A percentile compares a stretch with the other conserved stretches of the same genome.
Evolutionary conservation across 73 alveolate genomes (phyloP).

Genomic region (Breviolum minutum): DNA sequence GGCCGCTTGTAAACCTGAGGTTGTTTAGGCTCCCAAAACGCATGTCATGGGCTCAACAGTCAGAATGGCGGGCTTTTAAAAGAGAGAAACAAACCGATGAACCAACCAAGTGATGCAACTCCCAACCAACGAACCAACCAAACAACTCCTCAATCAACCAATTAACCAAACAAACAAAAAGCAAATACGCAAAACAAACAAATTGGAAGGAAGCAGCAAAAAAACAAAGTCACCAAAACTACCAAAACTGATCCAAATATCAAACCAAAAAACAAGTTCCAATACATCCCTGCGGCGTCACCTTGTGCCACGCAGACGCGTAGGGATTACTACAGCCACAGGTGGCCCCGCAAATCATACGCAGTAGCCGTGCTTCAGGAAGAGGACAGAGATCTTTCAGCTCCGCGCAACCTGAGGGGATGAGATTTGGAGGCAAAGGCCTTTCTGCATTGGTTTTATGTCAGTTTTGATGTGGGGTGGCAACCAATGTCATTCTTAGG

Average conservation of each 20-base stretch:
- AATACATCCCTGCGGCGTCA: slow-evolving; percentile 8
- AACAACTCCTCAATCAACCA: too few relatives aligned
- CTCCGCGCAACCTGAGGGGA: slow-evolving; percentile 23
- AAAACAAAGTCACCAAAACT: not conserved
- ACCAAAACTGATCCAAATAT: not conserved
- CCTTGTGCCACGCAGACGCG: slow-evolving; percentile 45
- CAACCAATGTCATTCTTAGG: not conserved
- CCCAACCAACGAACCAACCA: too few relatives aligned
- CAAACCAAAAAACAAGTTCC: not conserved
- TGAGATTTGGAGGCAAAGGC: not conserved
- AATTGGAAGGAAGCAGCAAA: too few relatives aligned
- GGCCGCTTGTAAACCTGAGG: not conserved
- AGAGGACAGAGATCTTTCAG: not conserved
- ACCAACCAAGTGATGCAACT: too few relatives aligned
- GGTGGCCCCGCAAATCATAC: slow-evolving; percentile 67
- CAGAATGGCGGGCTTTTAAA: too few relatives aligned
- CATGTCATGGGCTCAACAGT: too few relatives aligned
- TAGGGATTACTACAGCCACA: slow-evolving; percentile 73
- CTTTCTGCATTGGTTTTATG: not conserved
- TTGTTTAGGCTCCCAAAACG: not conserved
- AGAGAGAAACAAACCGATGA: too few relatives aligned
- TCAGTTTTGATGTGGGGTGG: not conserved
- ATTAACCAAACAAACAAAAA: too few relatives aligned
- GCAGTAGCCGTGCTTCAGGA: slow-evolving; percentile 45
- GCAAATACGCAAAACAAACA: too few relatives aligned